Percentiles rank a stretch among this genome's conserved stretches.
These are phyloP conservation scores for Penicillium desertorum DNA, from an alignment of 495 filamentous ascomycete genomes.

Conservation along the genomic window DNA sequence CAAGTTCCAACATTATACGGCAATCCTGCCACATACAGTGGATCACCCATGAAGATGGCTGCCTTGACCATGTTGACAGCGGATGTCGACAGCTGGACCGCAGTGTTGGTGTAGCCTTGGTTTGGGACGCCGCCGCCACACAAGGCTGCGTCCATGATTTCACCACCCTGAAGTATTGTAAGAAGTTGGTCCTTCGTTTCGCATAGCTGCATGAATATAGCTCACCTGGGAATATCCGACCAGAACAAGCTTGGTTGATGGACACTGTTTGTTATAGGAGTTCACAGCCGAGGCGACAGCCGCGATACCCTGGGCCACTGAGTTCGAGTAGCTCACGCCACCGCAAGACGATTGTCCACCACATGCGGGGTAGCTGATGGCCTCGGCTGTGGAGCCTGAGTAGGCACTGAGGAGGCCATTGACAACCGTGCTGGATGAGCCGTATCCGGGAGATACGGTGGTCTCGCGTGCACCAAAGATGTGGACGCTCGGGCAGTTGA, in stretches of 20 bases:
- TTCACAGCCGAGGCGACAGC: slow-evolving; percentile 58
- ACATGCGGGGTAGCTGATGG: slow-evolving; percentile 61
- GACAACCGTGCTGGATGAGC: slow-evolving; percentile 51
- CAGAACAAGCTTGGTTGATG: slow-evolving; percentile 56
- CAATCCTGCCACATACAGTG: slow-evolving; percentile 51
- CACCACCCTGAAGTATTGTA: slow-evolving; percentile 48
- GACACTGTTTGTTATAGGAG: slow-evolving; percentile 53
- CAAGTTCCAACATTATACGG: slow-evolving; percentile 64
- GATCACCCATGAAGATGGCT: slow-evolving; percentile 64
- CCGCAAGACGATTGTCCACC: slow-evolving; percentile 54
- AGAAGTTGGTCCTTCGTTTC: not conserved
- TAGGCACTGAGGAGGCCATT: slow-evolving; percentile 49
- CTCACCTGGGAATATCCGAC: slow-evolving; percentile 61
- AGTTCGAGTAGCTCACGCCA: slow-evolving; percentile 52
- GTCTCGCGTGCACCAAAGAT: slow-evolving; percentile 67
- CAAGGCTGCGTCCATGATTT: slow-evolving; percentile 63
- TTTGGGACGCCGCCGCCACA: slow-evolving; percentile 60
- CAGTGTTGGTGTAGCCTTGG: slow-evolving; percentile 47
- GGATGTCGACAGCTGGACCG: slow-evolving; percentile 45
- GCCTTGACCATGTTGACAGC: slow-evolving; percentile 55
- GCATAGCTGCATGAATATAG: not conserved
- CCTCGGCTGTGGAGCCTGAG: slow-evolving; percentile 52
- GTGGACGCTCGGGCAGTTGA: slow-evolving; percentile 52
- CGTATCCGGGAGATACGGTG: slow-evolving; percentile 55
- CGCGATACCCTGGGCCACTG: slow-evolving; percentile 49